Evolutionary conservation across 139 green algal species (phyloP).

Genomic region (Closterium sp.): DNA sequence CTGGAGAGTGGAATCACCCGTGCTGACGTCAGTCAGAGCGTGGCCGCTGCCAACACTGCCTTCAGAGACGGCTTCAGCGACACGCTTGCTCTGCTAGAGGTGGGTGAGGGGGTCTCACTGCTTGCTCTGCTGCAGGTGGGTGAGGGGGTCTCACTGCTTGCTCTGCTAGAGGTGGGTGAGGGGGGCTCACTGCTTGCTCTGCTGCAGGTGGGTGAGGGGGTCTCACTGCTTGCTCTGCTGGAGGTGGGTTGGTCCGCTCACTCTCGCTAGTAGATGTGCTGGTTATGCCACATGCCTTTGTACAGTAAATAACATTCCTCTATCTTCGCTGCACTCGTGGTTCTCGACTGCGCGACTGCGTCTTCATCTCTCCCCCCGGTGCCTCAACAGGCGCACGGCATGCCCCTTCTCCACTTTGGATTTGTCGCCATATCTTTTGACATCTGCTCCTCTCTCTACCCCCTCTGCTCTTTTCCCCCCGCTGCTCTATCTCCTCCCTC

Average conservation of each 20-base stretch:
- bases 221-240: neutral
- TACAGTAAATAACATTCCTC: neutral
- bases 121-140: neutral
- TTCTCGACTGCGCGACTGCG: too few relatives aligned
- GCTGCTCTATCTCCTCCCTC: neutral
- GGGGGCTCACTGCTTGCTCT: neutral
- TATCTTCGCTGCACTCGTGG: too few relatives aligned
- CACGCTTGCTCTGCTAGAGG: conserved; percentile 24
- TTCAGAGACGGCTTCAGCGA: conserved; percentile 27
- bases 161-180: too few relatives aligned
- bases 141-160: too few relatives aligned
- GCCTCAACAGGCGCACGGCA: too few relatives aligned
- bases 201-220: neutral
- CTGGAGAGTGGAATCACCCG: conserved; percentile 11
- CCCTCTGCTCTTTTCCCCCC: neutral
- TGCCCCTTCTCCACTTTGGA: too few relatives aligned
- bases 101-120: neutral
- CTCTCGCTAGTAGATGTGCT: neutral
- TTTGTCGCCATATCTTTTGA: too few relatives aligned
- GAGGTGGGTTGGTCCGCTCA: too few relatives aligned
- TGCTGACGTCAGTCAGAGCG: conserved; percentile 14
- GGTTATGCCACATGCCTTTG: neutral
- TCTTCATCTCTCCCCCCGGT: too few relatives aligned
- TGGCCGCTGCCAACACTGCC: conserved; percentile 35
- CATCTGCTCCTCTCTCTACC: neutral